A percentile compares a stretch with the other conserved stretches of the same genome.
Conservation (phyloP, 202 grass and related monocot genomes). For the Zizania palustris region DNA sequence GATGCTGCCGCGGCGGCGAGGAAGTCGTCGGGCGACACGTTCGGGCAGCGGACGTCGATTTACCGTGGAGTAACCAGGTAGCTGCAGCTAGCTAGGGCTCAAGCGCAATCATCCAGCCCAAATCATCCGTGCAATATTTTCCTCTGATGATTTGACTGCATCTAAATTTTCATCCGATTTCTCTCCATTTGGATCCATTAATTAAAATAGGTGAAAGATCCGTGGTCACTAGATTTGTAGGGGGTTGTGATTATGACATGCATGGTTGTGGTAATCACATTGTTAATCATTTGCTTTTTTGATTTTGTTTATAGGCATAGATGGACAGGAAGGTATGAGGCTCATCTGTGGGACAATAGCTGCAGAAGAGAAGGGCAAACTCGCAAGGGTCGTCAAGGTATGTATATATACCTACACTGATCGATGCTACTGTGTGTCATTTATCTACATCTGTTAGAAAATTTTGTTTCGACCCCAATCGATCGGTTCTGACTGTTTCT, state of each 20-base stretch:
- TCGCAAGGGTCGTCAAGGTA: conserved; percentile 98
- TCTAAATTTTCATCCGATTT: conserved; percentile 3
- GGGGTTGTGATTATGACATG: conserved; percentile 15
- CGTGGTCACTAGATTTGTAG: conserved; percentile 24
- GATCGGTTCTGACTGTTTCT: conserved; percentile 20
- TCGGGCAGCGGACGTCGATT: conserved; percentile 94
- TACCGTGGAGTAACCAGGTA: conserved; percentile 97
- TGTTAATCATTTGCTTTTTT: conserved; percentile 11
- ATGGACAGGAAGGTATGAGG: conserved; percentile 97
- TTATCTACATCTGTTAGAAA: not conserved
- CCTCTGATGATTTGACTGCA: conserved; percentile 28
- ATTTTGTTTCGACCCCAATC: not conserved
- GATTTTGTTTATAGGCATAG: conserved; percentile 67
- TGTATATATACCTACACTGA: not conserved
- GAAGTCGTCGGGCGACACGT: conserved; percentile 79
- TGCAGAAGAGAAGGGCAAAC: conserved; percentile 99
- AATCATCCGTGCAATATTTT: not conserved
- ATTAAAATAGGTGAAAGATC: not conserved
- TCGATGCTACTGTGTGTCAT: too few species aligned
- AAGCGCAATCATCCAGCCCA: not conserved
- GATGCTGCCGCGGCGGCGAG: conserved; percentile 46
- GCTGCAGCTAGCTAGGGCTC: conserved; percentile 43
- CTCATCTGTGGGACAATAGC: conserved; percentile 97
- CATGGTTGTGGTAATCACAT: conserved; percentile 38
- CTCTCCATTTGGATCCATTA: conserved; percentile 1